Evolutionary conservation across 306 rosid species (phyloP), one percentile per base, ranked within the genome.

Genomic region (Vigna hirtella): DNA sequence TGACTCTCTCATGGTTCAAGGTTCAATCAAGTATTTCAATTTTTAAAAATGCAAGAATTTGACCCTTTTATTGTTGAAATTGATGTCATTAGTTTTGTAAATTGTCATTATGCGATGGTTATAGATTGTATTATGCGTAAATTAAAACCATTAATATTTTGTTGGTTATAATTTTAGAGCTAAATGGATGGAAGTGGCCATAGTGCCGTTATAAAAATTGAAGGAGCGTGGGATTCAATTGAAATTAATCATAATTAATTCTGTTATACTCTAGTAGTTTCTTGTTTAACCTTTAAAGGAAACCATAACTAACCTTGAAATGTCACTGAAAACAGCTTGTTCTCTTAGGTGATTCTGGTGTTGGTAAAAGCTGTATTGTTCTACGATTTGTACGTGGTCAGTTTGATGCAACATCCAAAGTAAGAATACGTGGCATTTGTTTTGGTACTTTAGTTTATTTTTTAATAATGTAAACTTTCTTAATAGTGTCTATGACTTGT

Each of bases 331-430:
- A 78, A 66, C 91, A 96, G 98, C 97, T 96, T 73, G 99, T 96
- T 77, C 88, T 96, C 79, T 82, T 96, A 84, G 99, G 99, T 77
- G 99, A 96, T 87, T 96, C 99, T 79, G 99, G 99, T 47, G 99
- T 96, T 81, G 99, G 99, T 80, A 96, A 96, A 85, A 96, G 99
- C 83, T 96, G 99, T 70, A 96, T 96, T 86, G 99, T 96, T 78
- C 97, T 96, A 66, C 89, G 98, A 45, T 96, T 96, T 89, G 99
- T 96, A 66, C 98, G 99, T 74, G 99, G 99, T 77, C 98, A 88
- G 83, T 96, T 96, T 87, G 99, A 96, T 82, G 98, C 99, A 36
- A 91, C 97, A 18, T 96, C 99, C 84, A 96, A 96, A 98, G 99
- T 93, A 61, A 79, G 80, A 82, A 22, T 61, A 36, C 74, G 59